Conservation (phyloP, 225 moss, liverwort and hornwort genomes). For the Pleurozium schreberi region DNA sequence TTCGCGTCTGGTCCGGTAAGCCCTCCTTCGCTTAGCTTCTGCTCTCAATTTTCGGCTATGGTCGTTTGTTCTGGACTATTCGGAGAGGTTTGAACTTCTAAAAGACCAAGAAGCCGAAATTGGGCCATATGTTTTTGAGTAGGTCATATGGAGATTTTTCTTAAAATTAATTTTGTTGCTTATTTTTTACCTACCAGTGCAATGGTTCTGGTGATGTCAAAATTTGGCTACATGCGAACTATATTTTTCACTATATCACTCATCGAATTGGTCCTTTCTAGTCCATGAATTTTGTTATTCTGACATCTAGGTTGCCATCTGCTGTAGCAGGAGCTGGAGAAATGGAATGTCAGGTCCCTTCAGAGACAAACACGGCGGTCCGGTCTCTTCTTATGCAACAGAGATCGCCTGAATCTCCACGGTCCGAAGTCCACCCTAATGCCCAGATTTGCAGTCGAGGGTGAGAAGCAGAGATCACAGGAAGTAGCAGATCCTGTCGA, state of each 20-base stretch:
- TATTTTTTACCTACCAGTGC: background rate
- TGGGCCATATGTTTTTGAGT: background rate
- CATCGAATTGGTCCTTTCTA: background rate
- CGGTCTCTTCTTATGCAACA: background rate
- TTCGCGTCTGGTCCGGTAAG: constrained; percentile 5
- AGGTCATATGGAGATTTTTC: background rate
- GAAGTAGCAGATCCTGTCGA: constrained; percentile 9
- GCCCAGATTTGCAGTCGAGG: constrained; percentile 8
- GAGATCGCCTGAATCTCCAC: background rate
- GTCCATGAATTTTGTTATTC: background rate
- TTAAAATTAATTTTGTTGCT: background rate
- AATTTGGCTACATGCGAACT: background rate
- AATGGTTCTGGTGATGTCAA: background rate
- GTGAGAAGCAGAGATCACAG: constrained; percentile 6
- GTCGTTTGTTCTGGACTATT: background rate
- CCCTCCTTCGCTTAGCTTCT: background rate
- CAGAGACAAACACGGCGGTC: background rate
- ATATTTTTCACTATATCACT: background rate
- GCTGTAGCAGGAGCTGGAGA: constrained; percentile 7
- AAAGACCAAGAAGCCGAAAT: background rate
- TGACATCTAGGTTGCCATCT: background rate
- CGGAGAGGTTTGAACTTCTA: background rate
- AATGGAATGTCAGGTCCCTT: constrained; percentile 8
- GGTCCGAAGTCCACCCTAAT: background rate
- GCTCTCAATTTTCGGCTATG: background rate